These are phyloP conservation scores for Daldinia concentrica DNA, from an alignment of 495 filamentous ascomycete genomes.

Conservation along the genomic window DNA sequence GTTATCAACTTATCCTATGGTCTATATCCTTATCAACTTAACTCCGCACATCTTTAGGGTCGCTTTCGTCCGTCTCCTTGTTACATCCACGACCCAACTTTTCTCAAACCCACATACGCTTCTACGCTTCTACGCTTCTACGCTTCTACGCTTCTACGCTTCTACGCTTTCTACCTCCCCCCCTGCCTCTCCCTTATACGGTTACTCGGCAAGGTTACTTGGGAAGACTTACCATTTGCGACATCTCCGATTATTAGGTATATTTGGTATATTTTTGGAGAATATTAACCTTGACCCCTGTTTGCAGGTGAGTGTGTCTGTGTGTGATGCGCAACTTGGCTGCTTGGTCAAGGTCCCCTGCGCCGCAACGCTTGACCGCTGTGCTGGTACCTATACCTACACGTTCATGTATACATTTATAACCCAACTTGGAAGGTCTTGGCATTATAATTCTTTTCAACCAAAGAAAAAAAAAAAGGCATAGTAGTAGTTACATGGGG, in stretches of 20 bases:
- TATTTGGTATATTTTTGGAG: slow-evolving; percentile 5
- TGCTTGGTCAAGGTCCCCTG: slow-evolving; percentile 30
- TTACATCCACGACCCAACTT: slow-evolving; percentile 16
- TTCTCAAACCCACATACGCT: neutral
- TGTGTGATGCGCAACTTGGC: slow-evolving; percentile 9
- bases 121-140: neutral
- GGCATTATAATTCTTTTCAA: slow-evolving; percentile 24
- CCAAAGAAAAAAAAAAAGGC: neutral
- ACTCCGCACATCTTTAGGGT: slow-evolving; percentile 17
- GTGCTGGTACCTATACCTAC: slow-evolving; percentile 27
- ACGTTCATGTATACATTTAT: slow-evolving; percentile 10
- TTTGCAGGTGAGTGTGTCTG: slow-evolving; percentile 9
- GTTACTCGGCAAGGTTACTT: too few relatives aligned
- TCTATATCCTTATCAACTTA: neutral
- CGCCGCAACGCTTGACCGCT: slow-evolving; percentile 42
- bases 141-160: too few relatives aligned
- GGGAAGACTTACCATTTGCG: neutral
- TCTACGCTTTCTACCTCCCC: neutral
- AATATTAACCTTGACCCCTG: slow-evolving; percentile 22
- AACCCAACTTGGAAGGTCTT: slow-evolving; percentile 23
- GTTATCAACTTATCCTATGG: neutral
- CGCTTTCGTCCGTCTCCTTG: slow-evolving; percentile 20
- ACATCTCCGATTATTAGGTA: neutral
- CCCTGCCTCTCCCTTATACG: neutral
- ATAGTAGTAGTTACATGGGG: slow-evolving; percentile 18